Evolutionary conservation across 202 grass and related monocot species (phyloP), one percentile per base, ranked within the genome.

Genomic region (Schoenoplectus triqueter): DNA sequence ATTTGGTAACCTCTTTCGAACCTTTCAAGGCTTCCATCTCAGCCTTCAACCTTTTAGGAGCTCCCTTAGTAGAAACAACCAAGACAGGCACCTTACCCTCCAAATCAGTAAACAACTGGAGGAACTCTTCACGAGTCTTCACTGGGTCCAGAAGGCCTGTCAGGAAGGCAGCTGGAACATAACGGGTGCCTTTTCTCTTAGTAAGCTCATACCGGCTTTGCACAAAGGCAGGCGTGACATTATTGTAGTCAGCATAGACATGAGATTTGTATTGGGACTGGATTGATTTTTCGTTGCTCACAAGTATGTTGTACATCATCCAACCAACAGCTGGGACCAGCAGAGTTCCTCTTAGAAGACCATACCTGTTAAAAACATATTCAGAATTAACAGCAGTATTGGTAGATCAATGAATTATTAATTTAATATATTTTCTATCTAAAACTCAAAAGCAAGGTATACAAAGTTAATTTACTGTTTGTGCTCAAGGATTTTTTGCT

Each of bases 301-400:
- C 93, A 41, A 94, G 92, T 84, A 92, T 74, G 61, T 99, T 99
- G 87, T 96, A 99, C 93, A 94, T 94, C 91, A 99, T 92, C 93
- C 90, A 91, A 72, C 93, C 92, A 15, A 96, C 78, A 2, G 91
- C 96, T 22, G 96, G 93, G 13, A 90, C 92, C 50, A 91, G 90
- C 6, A 99, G 88, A 19, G 91, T 95, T 81, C 96, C 93, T 56
- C 90, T 86, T 85, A 96, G 80, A 88, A 94, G 90, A 31, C 86
- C 97, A 15, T 99, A 99, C 82, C 93, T 99, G 46, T 71, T 67
- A 59, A 14, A 31, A 7, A 49, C 44, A 50, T n/a, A 60, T 7
- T 57, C 22, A 57, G 52, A 40, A 40, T 6, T 8, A n/a, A 31
- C 6, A 61, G 13, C 7, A 41, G 74, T 20, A 73, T 60, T 47